phyloP scores from a whole-genome alignment of 257 asterid genomes.

The Anisodus acutangulus region DNA sequence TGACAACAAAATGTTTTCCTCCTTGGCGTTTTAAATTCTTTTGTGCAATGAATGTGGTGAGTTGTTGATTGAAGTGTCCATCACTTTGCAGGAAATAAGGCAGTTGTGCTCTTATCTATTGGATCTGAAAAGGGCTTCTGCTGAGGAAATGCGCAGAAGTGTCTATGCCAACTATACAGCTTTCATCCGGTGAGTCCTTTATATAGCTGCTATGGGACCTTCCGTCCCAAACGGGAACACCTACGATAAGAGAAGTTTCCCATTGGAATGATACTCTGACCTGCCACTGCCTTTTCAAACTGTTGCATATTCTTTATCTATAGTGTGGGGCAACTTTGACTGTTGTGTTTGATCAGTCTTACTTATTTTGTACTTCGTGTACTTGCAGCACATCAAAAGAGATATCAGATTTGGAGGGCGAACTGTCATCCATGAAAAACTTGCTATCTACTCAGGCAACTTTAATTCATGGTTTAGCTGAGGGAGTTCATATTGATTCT shows the following conservation, averaged over 20 bases:
- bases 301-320: slow-evolving; percentile 18
- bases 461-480: slow-evolving; percentile 87
- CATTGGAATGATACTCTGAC: background rate
- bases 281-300: background rate
- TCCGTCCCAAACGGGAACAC: background rate
- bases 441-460: slow-evolving; percentile 96
- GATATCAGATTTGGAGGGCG: slow-evolving; percentile 98
- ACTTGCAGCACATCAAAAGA: slow-evolving; percentile 91
- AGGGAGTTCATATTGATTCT: slow-evolving; percentile 83
- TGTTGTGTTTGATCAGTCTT: slow-evolving; percentile 15
- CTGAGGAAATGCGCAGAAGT: slow-evolving; percentile 99
- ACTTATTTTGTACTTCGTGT: slow-evolving; percentile 29
- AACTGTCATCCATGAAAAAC: slow-evolving; percentile 95
- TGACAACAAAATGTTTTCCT: background rate
- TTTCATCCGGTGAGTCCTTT: slow-evolving; percentile 81
- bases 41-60: slow-evolving; percentile 21
- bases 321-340: background rate
- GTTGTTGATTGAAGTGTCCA: slow-evolving; percentile 26
- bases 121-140: slow-evolving; percentile 97
- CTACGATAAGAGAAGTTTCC: slow-evolving; percentile 3
- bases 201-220: background rate
- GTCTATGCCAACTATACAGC: slow-evolving; percentile 96
- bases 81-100: slow-evolving; percentile 79
- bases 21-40: slow-evolving; percentile 12
- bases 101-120: slow-evolving; percentile 87